phyloP scores from a whole-genome alignment of 768 basidiomycete species.

The Russula sp. region DNA sequence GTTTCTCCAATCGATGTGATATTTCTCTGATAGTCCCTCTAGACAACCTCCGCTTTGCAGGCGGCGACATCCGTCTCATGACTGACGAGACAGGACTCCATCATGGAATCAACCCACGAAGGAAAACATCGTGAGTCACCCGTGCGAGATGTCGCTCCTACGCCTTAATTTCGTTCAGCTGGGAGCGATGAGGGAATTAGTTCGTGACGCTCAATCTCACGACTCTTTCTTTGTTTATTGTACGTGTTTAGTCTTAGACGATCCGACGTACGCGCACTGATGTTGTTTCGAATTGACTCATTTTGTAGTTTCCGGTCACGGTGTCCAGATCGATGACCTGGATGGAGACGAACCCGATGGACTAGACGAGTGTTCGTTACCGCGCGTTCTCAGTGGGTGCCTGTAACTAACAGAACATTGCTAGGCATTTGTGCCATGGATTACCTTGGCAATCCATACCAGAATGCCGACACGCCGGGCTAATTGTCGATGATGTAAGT shows the following conservation, averaged over 20 bases:
- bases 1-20: background rate
- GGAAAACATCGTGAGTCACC: slow-evolving; percentile 7
- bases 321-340: background rate
- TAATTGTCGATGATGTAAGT: slow-evolving; percentile 15
- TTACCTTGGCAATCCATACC: background rate
- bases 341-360: background rate
- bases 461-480: background rate
- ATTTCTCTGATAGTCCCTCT: background rate
- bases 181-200: background rate
- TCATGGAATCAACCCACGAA: background rate
- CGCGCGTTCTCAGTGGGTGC: background rate
- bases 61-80: background rate
- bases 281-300: background rate
- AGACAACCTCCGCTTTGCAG: background rate
- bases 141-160: background rate
- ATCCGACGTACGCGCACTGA: background rate
- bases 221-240: slow-evolving; percentile 9
- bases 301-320: slow-evolving; percentile 6
- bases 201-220: background rate
- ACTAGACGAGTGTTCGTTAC: background rate
- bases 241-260: background rate
- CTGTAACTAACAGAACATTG: background rate
- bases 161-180: background rate
- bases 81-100: background rate
- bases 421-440: slow-evolving; percentile 8